These are phyloP conservation scores for Colletotrichum sp. DNA, from an alignment of 2,329 filamentous ascomycete genomes.

Conservation along the genomic window DNA sequence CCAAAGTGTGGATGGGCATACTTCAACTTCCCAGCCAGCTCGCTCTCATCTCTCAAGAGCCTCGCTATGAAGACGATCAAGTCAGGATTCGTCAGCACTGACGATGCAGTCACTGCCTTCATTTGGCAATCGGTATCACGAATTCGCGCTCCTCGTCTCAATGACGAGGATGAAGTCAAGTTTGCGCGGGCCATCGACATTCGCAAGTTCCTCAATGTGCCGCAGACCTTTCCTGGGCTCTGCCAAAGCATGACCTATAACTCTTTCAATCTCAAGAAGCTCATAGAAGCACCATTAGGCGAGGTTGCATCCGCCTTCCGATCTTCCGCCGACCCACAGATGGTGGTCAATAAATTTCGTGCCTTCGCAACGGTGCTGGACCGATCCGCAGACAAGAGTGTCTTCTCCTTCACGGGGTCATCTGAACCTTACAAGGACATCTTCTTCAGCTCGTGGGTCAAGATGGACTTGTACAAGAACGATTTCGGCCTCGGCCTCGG, in stretches of 20 bases:
- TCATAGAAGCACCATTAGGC: slow-evolving; percentile 27
- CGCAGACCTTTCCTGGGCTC: slow-evolving; percentile 51
- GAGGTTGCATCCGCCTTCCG: slow-evolving; percentile 35
- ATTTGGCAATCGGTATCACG: slow-evolving; percentile 52
- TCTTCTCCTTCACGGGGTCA: slow-evolving; percentile 35
- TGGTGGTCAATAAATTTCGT: slow-evolving; percentile 38
- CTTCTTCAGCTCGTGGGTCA: slow-evolving; percentile 60
- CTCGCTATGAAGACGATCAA: slow-evolving; percentile 32
- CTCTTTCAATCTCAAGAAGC: slow-evolving; percentile 28
- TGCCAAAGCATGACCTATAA: slow-evolving; percentile 52
- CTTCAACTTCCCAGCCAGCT: slow-evolving; percentile 44
- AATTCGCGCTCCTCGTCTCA: slow-evolving; percentile 41
- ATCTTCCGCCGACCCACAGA: slow-evolving; percentile 37
- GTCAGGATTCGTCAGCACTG: slow-evolving; percentile 51
- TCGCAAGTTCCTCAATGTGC: slow-evolving; percentile 45
- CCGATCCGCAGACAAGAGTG: slow-evolving; percentile 36
- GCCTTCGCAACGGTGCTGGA: slow-evolving; percentile 45
- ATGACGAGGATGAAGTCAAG: background rate
- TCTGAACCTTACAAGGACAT: slow-evolving; percentile 46
- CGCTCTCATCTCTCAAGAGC: slow-evolving; percentile 45
- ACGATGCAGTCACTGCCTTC: slow-evolving; percentile 57
- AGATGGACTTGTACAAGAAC: slow-evolving; percentile 45
- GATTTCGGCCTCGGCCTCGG: slow-evolving; percentile 55
- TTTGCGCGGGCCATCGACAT: slow-evolving; percentile 56
- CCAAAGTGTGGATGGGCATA: slow-evolving; percentile 40